Percentiles rank a stretch among this genome's conserved stretches.
Conservation (phyloP, 2,329 filamentous ascomycete species). For the Periconia sp. region DNA sequence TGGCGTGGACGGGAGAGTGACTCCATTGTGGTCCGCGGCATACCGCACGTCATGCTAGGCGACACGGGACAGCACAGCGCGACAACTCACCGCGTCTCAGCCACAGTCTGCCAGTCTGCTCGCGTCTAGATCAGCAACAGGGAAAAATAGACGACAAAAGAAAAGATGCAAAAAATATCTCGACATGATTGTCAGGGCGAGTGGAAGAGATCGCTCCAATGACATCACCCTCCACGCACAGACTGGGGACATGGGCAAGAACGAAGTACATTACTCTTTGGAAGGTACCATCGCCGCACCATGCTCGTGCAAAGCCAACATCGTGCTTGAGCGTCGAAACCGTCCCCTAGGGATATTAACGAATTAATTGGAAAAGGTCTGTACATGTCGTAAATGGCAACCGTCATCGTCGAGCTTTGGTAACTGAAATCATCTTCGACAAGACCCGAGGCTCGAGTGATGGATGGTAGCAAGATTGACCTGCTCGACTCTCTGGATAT, state of each 20-base stretch:
- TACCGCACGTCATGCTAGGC: too few relatives aligned
- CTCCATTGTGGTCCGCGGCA: too few relatives aligned
- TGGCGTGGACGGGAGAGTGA: too few relatives aligned
- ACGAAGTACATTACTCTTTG: constrained; percentile 2
- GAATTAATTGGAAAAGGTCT: not conserved
- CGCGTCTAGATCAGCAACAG: not conserved
- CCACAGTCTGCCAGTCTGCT: constrained; percentile 6
- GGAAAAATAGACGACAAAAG: not conserved
- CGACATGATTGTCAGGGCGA: not conserved
- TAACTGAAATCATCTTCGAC: not conserved
- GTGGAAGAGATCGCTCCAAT: constrained; percentile 7
- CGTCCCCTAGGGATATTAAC: constrained; percentile 3
- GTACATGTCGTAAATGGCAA: not conserved
- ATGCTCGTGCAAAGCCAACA: constrained; percentile 12
- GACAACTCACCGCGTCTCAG: constrained; percentile 25
- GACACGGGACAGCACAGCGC: constrained; percentile 11
- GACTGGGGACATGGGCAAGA: constrained; percentile 8
- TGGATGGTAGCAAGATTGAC: not conserved
- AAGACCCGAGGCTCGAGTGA: not conserved
- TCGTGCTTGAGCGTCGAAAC: constrained; percentile 11
- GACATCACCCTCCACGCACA: constrained; percentile 23
- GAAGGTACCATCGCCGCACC: constrained; percentile 18
- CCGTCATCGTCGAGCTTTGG: not conserved
- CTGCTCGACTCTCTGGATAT: not conserved
- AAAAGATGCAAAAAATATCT: not conserved